Percentiles rank a stretch among this genome's conserved stretches.
Conservation (phyloP, 257 asterid species). For the Primulina huaijiensis region DNA sequence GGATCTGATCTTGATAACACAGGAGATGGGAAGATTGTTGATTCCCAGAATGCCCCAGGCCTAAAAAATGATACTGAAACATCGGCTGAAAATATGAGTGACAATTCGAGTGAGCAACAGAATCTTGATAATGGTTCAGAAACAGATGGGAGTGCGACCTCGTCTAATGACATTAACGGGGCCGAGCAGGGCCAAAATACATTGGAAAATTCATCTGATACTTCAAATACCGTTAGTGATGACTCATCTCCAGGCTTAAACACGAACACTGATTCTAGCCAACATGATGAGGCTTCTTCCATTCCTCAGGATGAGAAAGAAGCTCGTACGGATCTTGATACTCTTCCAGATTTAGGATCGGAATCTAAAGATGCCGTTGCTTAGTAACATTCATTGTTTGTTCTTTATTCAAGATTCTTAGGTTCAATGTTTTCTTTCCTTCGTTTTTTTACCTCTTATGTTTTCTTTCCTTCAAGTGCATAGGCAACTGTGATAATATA, state of each 20-base stretch:
- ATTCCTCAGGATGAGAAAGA: constrained; percentile 63
- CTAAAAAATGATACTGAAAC: constrained; percentile 29
- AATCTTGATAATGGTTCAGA: constrained; percentile 28
- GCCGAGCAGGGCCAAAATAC: constrained; percentile 39
- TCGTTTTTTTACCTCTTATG: background rate
- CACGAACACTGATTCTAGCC: constrained; percentile 24
- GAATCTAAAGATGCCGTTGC: constrained; percentile 54
- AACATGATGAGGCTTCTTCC: constrained; percentile 32
- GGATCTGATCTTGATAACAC: constrained; percentile 16
- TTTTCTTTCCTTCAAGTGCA: background rate
- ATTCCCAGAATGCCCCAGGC: constrained; percentile 10
- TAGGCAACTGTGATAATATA: background rate
- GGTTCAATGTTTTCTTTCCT: background rate
- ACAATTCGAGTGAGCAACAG: constrained; percentile 24
- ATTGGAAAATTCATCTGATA: constrained; percentile 27
- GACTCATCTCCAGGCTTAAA: constrained; percentile 29
- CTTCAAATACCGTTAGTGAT: constrained; percentile 22
- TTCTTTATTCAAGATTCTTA: background rate
- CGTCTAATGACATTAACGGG: constrained; percentile 49
- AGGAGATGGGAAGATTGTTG: constrained; percentile 25
- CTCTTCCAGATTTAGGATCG: constrained; percentile 59
- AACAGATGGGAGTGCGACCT: constrained; percentile 35
- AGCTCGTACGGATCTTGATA: constrained; percentile 56
- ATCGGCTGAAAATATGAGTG: constrained; percentile 19
- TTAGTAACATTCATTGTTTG: constrained; percentile 30